Evolutionary conservation across 2,329 filamentous ascomycete species (phyloP).

Genomic region (Fusarium buharicum): DNA sequence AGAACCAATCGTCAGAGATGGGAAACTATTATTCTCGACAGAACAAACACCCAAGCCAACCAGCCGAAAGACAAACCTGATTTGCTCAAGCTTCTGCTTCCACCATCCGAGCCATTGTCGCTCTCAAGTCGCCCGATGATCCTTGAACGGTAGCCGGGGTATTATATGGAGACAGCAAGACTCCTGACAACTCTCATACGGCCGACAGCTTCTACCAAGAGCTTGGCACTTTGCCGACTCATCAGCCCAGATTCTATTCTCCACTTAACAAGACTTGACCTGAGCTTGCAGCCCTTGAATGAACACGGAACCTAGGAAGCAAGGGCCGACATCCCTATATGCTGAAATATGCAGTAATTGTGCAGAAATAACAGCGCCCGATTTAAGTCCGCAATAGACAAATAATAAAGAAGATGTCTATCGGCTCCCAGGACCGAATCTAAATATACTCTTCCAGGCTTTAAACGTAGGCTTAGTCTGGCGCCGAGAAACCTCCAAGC

Average conservation of each 20-base stretch:
- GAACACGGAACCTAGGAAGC: conserved; percentile 5
- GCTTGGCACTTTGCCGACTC: conserved; percentile 21
- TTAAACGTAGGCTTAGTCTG: too few species aligned
- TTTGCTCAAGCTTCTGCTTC: too few species aligned
- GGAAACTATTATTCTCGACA: not conserved
- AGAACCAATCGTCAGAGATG: not conserved
- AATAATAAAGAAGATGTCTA: too few species aligned
- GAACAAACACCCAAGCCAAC: not conserved
- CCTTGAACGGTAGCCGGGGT: conserved; percentile 11
- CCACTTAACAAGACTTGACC: conserved; percentile 29
- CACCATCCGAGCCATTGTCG: not conserved
- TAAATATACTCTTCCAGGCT: too few species aligned
- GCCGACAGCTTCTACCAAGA: conserved; percentile 7
- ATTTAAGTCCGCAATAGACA: too few species aligned
- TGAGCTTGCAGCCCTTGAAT: conserved; percentile 3
- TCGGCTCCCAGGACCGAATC: too few species aligned
- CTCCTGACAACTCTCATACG: conserved; percentile 12
- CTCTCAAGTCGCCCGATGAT: conserved; percentile 13
- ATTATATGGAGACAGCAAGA: too few species aligned
- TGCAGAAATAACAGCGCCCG: too few species aligned
- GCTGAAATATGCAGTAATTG: not conserved
- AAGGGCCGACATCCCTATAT: conserved; percentile 26
- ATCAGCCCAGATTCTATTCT: conserved; percentile 6
- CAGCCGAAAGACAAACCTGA: not conserved
- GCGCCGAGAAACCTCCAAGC: too few species aligned